A percentile compares a stretch with the other conserved stretches of the same genome.
These are phyloP conservation scores for Grosmannia clavigera DNA, from an alignment of 2,329 filamentous ascomycete species.

Conservation along the genomic window DNA sequence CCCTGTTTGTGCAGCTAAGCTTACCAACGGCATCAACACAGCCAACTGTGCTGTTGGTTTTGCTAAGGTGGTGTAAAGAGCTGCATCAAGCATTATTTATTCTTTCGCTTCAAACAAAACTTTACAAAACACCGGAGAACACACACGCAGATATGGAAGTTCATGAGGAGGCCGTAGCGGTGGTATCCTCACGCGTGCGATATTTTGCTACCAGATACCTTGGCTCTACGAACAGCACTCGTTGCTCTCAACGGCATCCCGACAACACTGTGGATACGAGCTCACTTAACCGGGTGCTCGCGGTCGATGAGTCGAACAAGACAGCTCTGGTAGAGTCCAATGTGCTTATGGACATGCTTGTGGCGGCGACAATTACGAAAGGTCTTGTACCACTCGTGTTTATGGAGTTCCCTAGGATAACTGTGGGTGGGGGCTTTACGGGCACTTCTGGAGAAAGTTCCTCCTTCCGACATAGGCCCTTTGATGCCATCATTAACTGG, in stretches of 20 bases:
- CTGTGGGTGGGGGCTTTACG: constrained; percentile 52
- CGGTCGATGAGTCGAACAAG: constrained; percentile 37
- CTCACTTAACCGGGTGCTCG: constrained; percentile 47
- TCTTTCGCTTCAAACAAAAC: not conserved
- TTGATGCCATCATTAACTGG: constrained; percentile 48
- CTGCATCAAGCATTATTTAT: not conserved
- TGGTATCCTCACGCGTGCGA: constrained; percentile 29
- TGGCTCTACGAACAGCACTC: constrained; percentile 66
- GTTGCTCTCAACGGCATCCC: constrained; percentile 34
- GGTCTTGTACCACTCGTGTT: constrained; percentile 52
- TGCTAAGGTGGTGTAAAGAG: not conserved
- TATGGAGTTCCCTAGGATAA: constrained; percentile 62
- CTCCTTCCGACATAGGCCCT: constrained; percentile 54
- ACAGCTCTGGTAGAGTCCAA: constrained; percentile 56
- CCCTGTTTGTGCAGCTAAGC: not conserved
- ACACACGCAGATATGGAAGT: constrained; percentile 24
- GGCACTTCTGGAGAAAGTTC: constrained; percentile 56
- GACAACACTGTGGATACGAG: constrained; percentile 56
- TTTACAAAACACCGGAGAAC: not conserved
- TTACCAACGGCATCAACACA: not conserved
- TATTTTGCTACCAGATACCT: constrained; percentile 43
- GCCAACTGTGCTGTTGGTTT: not conserved
- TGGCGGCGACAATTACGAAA: constrained; percentile 40
- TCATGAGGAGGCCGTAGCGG: constrained; percentile 30
- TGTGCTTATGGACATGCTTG: constrained; percentile 53